A percentile compares a stretch with the other conserved stretches of the same genome.
Conservation (phyloP, 768 basidiomycete genomes). For the Cystofilobasidium ferigula region DNA sequence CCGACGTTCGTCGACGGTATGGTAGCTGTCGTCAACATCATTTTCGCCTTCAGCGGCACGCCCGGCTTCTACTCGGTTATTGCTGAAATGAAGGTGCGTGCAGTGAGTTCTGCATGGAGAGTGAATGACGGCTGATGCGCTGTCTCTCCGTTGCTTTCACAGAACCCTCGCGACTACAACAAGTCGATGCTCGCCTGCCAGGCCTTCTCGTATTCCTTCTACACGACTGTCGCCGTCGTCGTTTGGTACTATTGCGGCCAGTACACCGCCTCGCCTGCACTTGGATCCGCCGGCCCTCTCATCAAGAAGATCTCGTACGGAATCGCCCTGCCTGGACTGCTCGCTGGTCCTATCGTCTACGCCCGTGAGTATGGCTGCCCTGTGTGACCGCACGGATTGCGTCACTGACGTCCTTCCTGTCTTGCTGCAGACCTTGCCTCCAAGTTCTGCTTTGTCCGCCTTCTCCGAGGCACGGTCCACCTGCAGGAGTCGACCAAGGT, state of each 20-base stretch:
- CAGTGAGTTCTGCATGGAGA: not conserved
- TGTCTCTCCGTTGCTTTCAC: not conserved
- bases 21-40: slow-evolving; percentile 35
- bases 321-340: slow-evolving; percentile 29
- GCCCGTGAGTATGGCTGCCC: slow-evolving; percentile 5
- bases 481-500: slow-evolving; percentile 23
- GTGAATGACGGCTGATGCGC: not conserved
- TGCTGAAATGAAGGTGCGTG: slow-evolving; percentile 38
- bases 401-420: not conserved
- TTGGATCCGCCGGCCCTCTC: slow-evolving; percentile 32
- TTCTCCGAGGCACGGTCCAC: slow-evolving; percentile 28
- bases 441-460: slow-evolving; percentile 31
- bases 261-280: slow-evolving; percentile 32
- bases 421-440: slow-evolving; percentile 24
- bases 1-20: slow-evolving; percentile 33
- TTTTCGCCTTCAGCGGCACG: slow-evolving; percentile 34
- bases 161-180: slow-evolving; percentile 16
- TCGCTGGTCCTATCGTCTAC: slow-evolving; percentile 27
- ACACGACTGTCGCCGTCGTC: slow-evolving; percentile 22
- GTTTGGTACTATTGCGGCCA: slow-evolving; percentile 27
- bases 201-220: slow-evolving; percentile 22
- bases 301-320: slow-evolving; percentile 32
- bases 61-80: slow-evolving; percentile 30
- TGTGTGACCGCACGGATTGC: not conserved
- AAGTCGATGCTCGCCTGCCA: slow-evolving; percentile 19